A percentile compares a stretch with the other conserved stretches of the same genome.
Evolutionary conservation across 352 stramenopile species (phyloP).

Genomic region (Pythium coloratum): DNA sequence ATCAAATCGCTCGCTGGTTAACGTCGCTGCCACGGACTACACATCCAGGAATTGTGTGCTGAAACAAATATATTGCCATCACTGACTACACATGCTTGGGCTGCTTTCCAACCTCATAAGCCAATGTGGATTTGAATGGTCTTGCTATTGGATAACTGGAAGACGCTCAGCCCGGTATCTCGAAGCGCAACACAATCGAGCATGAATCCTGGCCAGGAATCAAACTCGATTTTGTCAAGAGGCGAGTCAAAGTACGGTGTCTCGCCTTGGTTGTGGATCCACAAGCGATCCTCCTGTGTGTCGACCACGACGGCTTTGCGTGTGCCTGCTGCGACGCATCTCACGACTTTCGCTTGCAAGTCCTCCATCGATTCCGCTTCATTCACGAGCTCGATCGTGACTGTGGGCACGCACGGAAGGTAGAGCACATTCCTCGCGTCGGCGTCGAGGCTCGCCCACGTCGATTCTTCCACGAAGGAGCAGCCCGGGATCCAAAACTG

Average conservation of each 20-base stretch:
- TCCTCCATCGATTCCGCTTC: background rate
- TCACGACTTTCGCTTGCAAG: background rate
- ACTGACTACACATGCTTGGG: too few species aligned
- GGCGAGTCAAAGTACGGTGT: slow-evolving; percentile 8
- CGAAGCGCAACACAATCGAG: background rate
- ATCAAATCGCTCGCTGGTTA: too few species aligned
- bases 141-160: background rate
- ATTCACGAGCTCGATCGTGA: background rate
- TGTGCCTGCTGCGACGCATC: slow-evolving; percentile 19
- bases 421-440: background rate
- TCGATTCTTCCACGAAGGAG: slow-evolving; percentile 3
- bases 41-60: too few species aligned
- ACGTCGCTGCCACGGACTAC: too few species aligned
- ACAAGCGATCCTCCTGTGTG: slow-evolving; percentile 18
- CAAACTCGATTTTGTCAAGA: background rate
- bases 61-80: too few species aligned
- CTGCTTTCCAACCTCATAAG: too few species aligned
- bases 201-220: background rate
- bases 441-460: background rate
- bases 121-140: too few species aligned
- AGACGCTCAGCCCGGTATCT: background rate
- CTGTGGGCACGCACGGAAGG: background rate
- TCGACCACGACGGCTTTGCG: slow-evolving; percentile 26
- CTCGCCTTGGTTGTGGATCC: slow-evolving; percentile 26
- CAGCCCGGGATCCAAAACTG: background rate